A percentile compares a stretch with the other conserved stretches of the same genome.
phyloP scores from a whole-genome alignment of 345 rosid genomes.

The Lagerstroemia speciosa region DNA sequence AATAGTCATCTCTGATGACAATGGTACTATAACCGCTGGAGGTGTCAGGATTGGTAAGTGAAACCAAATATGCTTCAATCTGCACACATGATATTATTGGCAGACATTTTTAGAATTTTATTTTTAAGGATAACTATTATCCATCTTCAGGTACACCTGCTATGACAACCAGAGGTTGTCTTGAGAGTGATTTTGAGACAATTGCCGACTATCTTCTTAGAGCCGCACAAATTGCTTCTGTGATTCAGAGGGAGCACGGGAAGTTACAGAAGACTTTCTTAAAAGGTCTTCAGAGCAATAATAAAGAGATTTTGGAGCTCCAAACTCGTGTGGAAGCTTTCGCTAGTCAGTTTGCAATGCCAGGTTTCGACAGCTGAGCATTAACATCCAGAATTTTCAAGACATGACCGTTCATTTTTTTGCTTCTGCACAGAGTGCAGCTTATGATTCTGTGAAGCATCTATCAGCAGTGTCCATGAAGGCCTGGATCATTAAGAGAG shows the following conservation, averaged over 20 bases:
- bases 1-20: conserved; percentile 56
- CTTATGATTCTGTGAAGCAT: background rate
- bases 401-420: background rate
- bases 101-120: background rate
- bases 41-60: conserved; percentile 88
- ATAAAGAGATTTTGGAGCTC: conserved; percentile 60
- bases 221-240: conserved; percentile 66
- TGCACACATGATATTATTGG: background rate
- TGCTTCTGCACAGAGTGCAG: background rate
- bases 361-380: conserved; percentile 60
- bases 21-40: conserved; percentile 67
- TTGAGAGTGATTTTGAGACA: conserved; percentile 78
- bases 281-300: conserved; percentile 46
- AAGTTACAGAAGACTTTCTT: conserved; percentile 49
- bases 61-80: background rate
- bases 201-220: conserved; percentile 70
- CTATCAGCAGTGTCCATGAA: too few species aligned
- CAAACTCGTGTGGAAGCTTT: conserved; percentile 55
- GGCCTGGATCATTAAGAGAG: background rate
- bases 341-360: conserved; percentile 82
- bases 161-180: conserved; percentile 91
- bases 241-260: conserved; percentile 50
- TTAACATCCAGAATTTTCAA: background rate
- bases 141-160: conserved; percentile 70
- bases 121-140: background rate